Evolutionary conservation across 768 basidiomycete genomes (phyloP), one percentile per base, ranked within the genome.

Genomic region (Rhizopogon rudus): DNA sequence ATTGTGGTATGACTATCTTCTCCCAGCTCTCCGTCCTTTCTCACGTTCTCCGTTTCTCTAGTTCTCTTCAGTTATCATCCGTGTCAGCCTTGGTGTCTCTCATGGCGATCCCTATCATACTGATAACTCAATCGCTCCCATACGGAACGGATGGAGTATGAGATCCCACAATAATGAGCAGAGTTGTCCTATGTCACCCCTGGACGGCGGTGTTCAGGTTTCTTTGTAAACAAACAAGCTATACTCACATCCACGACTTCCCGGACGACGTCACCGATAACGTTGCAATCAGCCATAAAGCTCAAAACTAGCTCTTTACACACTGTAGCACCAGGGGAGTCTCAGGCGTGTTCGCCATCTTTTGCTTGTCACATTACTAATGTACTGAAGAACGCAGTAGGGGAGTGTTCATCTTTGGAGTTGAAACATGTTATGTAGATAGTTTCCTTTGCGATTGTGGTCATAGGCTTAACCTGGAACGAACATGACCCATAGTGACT

Each of bases 1-100:
- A 57, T 57, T 12, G 58, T 61, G 41, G 63, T 65, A 51, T 40
- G 62, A 54, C 42, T 13, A n/a, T 35, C 44, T 44, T 22, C 31
- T 25, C 25, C 40, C 17, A 37, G 25, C 48, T 16, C 17, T 7
- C 20, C 13, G 10, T 4, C 12, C 35, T 37, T 45, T 43, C 13
- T 42, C 16, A 39, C 45, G n/a, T 28, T 13, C 46, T 55, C 25
- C 54, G 13, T 52, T 41, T 13, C 46, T 22, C 28, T 51, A 46
- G 29, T 66, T 64, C 51, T 64, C 66, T 39, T 60, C 57, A 22
- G 61, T 66, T 13, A 64, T 66, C 49, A 57, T 64, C 22, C 66
- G 63, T 37, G 57, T 64, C 13, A 58, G 58, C 17, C 25, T 57
- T 8, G 61, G 62, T 37, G 37, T 62, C 39, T 60, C 55, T 29